Conservation (phyloP, 2,329 filamentous ascomycete genomes). For the Coniochaeta pulveracea region DNA sequence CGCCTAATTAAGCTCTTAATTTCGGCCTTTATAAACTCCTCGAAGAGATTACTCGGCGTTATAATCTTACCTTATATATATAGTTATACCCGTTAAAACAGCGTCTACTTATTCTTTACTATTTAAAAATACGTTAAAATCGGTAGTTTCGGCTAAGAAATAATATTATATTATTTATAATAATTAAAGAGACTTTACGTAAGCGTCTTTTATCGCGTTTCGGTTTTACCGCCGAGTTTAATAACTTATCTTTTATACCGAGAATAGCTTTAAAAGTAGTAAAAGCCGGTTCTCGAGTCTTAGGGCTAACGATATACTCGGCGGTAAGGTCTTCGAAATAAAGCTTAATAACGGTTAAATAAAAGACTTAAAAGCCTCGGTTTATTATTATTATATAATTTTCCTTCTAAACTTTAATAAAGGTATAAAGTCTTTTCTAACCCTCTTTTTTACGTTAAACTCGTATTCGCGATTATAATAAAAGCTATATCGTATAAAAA, state of each 20-base stretch:
- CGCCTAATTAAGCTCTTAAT: not conserved
- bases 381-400: not conserved
- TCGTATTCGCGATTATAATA: no score
- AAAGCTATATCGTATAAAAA: no score
- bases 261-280: not conserved
- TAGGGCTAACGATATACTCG: not conserved
- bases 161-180: no score
- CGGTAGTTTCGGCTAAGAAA: no score
- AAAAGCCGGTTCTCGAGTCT: no score
- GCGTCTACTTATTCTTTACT: not conserved
- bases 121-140: no score
- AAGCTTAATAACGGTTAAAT: not conserved
- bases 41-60: not conserved
- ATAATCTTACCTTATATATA: not conserved
- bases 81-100: not conserved
- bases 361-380: not conserved
- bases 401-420: not conserved
- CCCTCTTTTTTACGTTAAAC: no score
- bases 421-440: not conserved
- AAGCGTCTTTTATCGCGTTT: not conserved
- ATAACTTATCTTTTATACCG: no score
- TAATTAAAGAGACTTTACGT: not conserved
- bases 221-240: not conserved
- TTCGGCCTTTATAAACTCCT: not conserved
- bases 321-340: not conserved